Evolutionary conservation across 495 filamentous ascomycete species (phyloP).

Genomic region (Cudoniella acicularis): DNA sequence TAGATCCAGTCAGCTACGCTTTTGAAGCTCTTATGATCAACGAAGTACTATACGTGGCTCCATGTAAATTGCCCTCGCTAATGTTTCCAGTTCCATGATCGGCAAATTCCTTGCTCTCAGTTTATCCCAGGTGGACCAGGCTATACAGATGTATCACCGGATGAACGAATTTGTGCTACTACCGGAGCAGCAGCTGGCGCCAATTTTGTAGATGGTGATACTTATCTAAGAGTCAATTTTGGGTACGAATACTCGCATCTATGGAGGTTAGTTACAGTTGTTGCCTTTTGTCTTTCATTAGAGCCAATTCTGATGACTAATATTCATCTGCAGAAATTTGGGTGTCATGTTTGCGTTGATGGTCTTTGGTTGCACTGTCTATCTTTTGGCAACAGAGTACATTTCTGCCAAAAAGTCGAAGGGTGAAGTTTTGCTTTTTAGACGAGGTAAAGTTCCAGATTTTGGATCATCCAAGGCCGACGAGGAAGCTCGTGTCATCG

Average conservation of each 20-base stretch:
- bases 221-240: conserved; percentile 59
- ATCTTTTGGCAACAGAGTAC: conserved; percentile 69
- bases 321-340: conserved; percentile 48
- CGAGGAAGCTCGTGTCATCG: conserved; percentile 4
- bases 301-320: background rate
- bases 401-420: conserved; percentile 83
- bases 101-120: conserved; percentile 57
- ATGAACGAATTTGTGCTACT: conserved; percentile 17
- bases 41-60: conserved; percentile 39
- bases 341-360: conserved; percentile 75
- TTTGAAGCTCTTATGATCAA: conserved; percentile 91
- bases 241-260: conserved; percentile 56
- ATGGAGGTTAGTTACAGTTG: conserved; percentile 57
- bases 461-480: conserved; percentile 11
- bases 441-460: conserved; percentile 62
- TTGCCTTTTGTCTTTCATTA: too few relatives aligned
- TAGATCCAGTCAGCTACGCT: conserved; percentile 81
- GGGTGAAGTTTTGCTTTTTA: conserved; percentile 86
- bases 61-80: background rate
- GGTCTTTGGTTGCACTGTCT: conserved; percentile 56
- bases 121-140: conserved; percentile 49
- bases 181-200: conserved; percentile 24
- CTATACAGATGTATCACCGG: conserved; percentile 13
- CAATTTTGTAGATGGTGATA: conserved; percentile 58
- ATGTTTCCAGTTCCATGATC: conserved; percentile 49